Conservation (phyloP, 768 basidiomycete species). For the Suillus lakei region DNA sequence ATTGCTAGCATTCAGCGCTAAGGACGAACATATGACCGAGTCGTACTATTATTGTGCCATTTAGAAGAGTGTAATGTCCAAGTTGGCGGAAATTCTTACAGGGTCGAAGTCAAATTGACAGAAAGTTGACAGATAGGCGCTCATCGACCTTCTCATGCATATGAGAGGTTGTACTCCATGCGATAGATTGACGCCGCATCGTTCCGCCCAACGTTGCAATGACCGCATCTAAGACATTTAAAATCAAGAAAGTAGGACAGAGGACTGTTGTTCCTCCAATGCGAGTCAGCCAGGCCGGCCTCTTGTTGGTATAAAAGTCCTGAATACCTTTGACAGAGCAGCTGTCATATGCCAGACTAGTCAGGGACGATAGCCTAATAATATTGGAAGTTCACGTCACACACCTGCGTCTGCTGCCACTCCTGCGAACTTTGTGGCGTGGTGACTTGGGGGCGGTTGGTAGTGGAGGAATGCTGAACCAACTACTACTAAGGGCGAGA, state of each 20-base stretch:
- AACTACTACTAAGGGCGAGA: too few species aligned
- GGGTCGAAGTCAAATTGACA: not conserved
- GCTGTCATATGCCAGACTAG: not conserved
- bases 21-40: not conserved
- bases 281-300: not conserved
- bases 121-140: constrained; percentile 1
- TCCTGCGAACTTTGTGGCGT: not conserved
- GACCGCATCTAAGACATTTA: not conserved
- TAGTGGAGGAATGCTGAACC: not conserved
- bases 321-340: not conserved
- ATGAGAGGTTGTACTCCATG: not conserved
- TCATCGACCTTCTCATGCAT: not conserved
- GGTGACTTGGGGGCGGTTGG: not conserved
- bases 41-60: not conserved
- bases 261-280: not conserved
- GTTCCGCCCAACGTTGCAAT: not conserved
- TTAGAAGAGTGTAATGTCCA: not conserved
- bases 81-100: not conserved
- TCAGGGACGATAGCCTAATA: constrained; percentile 1
- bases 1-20: not conserved
- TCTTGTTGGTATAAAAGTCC: not conserved
- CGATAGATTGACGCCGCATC: not conserved
- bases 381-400: not conserved
- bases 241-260: not conserved
- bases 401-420: not conserved